A percentile compares a stretch with the other conserved stretches of the same genome.
These are phyloP conservation scores for Acanthochlamys bracteata DNA, from an alignment of 106 monocot genomes.

Conservation along the genomic window DNA sequence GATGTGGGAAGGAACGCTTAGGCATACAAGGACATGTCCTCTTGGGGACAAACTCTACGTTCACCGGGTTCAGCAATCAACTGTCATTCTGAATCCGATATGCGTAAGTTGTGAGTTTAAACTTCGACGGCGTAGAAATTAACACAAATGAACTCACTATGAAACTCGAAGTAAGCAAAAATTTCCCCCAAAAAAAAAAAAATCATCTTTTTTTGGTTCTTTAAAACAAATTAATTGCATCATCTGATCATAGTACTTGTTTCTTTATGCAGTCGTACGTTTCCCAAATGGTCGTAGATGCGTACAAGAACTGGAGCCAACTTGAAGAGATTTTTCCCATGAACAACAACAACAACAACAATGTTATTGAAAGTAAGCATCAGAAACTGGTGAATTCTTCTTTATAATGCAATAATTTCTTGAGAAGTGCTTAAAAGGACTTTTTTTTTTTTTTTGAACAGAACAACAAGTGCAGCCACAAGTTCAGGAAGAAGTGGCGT, in stretches of 20 bases:
- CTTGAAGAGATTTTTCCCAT: slow-evolving; percentile 18
- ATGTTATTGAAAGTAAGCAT: neutral
- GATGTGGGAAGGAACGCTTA: slow-evolving; percentile 30
- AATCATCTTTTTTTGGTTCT: too few relatives aligned
- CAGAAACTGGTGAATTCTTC: too few relatives aligned
- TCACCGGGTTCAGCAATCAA: neutral
- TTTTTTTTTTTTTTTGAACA: too few relatives aligned
- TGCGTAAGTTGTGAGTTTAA: slow-evolving; percentile 10
- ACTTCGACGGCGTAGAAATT: neutral
- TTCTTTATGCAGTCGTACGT: slow-evolving; percentile 20
- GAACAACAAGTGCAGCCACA: too few relatives aligned
- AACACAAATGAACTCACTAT: neutral
- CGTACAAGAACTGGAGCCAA: slow-evolving; percentile 29
- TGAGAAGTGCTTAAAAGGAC: too few relatives aligned
- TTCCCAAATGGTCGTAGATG: slow-evolving; percentile 9
- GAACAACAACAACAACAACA: neutral
- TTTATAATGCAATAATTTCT: too few relatives aligned
- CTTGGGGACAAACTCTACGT: slow-evolving; percentile 26
- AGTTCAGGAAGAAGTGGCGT: too few relatives aligned
- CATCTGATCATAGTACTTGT: too few relatives aligned
- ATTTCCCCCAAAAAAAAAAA: too few relatives aligned
- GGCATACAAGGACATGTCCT: slow-evolving; percentile 28
- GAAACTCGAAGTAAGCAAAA: slow-evolving; percentile 15
- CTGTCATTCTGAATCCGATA: slow-evolving; percentile 19
- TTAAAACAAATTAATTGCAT: too few relatives aligned